Base-by-base conservation (phyloP, 164 flowering plant species). In the Magnolia officinalis region DNA sequence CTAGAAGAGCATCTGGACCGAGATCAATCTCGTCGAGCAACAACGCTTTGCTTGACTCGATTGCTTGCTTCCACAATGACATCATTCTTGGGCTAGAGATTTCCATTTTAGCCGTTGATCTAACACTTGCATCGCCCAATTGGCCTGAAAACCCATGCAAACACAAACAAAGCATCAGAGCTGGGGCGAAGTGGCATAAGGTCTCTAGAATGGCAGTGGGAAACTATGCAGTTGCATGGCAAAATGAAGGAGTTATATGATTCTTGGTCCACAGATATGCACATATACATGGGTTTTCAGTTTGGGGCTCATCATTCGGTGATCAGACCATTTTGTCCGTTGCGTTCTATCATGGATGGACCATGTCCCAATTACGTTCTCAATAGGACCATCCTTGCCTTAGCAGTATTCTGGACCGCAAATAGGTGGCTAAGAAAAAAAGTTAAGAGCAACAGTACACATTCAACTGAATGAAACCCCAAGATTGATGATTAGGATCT, bases 31-130 rank as follows among this genome's bases (percentile, higher is more conserved):
- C 88, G 59, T 92, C 92, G 67, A 96, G 83, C 76, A 93, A 71
- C 65, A 91, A 67, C 45, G 98, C 99, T 82, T 88, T 92, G 81
- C 82, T 88, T 10, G 97, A 92, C 23, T 89, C 91, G 52, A 94
- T 77, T 31, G 99, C 98, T 2, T 81, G 85, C 71, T 91, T 79
- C 98, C 97, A 92, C 50, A 91, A 82, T 24, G 87, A 83, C 81
- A 85, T 78, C 90, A 94, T 86, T 84, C 81, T 90, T 2, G 90
- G 88, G 83, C 91, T 91, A 71, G 89, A 80, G 24, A 58, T 81
- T 73, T 75, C 76, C 45, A 71, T 75, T 52, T 79, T 78, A 16
- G 77, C 2, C 65, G 71, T 79, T 72, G 75, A 75, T 63, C 72
- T 72, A 23, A 6, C n/a, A 68, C 7, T 8, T 20, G 72, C 83